phyloP scores from a whole-genome alignment of 257 asterid species.

The Mitragyna speciosa region DNA sequence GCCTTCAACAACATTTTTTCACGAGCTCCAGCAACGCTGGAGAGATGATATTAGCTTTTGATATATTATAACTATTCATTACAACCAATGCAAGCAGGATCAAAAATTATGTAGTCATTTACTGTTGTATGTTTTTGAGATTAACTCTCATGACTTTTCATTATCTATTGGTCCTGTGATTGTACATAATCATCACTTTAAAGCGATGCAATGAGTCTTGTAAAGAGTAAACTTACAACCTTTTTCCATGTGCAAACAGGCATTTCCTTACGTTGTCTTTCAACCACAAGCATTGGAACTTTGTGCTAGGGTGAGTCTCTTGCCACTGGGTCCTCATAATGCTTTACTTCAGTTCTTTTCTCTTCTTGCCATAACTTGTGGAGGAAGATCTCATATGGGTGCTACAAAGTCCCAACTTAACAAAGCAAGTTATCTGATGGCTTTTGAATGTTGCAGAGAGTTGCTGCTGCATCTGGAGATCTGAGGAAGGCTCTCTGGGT shows the following conservation, averaged over 20 bases:
- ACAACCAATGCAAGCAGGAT: neutral
- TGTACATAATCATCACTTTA: neutral
- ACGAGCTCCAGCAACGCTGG: neutral
- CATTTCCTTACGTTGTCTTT: slow-evolving; percentile 66
- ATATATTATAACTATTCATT: neutral
- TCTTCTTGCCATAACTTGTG: neutral
- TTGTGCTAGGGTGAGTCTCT: slow-evolving; percentile 76
- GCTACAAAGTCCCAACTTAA: neutral
- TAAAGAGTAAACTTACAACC: neutral
- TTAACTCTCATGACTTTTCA: neutral
- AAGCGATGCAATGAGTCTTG: neutral
- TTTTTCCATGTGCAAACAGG: slow-evolving; percentile 48
- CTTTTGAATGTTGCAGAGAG: slow-evolving; percentile 55
- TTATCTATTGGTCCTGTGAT: neutral
- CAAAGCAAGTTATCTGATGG: neutral
- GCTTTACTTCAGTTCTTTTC: neutral
- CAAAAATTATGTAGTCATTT: neutral
- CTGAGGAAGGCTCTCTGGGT: slow-evolving; percentile 91
- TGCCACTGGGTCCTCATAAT: neutral
- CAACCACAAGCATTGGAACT: slow-evolving; percentile 94
- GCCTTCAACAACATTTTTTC: neutral
- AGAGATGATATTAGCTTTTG: neutral
- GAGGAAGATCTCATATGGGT: slow-evolving; percentile 4
- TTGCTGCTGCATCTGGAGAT: slow-evolving; percentile 96
- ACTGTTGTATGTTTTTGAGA: neutral